Conservation (phyloP, 2,329 filamentous ascomycete species). For the Ustulina deusta region DNA sequence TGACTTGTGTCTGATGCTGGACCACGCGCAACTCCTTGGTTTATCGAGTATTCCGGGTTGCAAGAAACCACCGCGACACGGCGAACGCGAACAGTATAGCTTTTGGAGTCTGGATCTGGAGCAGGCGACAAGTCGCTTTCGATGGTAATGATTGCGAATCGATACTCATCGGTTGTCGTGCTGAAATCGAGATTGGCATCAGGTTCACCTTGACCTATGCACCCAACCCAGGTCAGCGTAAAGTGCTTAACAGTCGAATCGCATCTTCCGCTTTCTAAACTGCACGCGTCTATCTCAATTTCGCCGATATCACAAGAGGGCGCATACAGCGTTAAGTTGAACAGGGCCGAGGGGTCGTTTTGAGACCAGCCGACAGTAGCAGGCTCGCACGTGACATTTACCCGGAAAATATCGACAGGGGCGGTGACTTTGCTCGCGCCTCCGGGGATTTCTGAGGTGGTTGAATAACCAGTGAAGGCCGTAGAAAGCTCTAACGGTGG, state of each 20-base stretch:
- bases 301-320: not conserved
- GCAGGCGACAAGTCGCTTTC: not conserved
- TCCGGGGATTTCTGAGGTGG: not conserved
- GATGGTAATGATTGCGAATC: not conserved
- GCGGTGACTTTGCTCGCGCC: not conserved
- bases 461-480: not conserved
- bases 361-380: conserved; percentile 1
- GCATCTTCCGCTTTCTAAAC: not conserved
- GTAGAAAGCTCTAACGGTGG: not conserved
- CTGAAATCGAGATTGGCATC: not conserved
- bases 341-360: not conserved
- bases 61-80: conserved; percentile 11
- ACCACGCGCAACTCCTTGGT: conserved; percentile 10
- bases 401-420: conserved; percentile 1
- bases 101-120: not conserved
- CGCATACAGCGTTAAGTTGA: not conserved
- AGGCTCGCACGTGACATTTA: conserved; percentile 10
- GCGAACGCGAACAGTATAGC: not conserved
- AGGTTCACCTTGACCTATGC: too few relatives aligned
- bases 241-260: too few relatives aligned
- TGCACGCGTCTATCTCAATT: not conserved
- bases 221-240: too few relatives aligned
- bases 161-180: not conserved
- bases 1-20: conserved; percentile 19
- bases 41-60: conserved; percentile 14